Evolutionary conservation across 2,329 filamentous ascomycete genomes (phyloP).

Genomic region (Sporothrix protearum): DNA sequence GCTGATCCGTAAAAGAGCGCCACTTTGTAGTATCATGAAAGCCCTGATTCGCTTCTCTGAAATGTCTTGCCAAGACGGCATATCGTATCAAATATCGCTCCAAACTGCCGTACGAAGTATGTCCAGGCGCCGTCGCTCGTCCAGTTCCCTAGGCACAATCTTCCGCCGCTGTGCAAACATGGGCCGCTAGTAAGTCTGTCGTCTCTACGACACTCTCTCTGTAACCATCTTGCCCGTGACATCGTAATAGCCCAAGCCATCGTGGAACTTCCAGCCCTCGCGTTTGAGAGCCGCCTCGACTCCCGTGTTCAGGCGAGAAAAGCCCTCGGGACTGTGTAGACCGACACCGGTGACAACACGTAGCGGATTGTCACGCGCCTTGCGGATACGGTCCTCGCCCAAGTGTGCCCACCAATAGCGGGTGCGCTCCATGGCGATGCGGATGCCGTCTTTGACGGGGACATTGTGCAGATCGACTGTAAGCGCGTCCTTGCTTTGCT

Average conservation of each 20-base stretch:
- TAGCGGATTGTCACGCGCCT: slow-evolving; percentile 53
- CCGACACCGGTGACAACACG: slow-evolving; percentile 79
- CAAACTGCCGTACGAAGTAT: neutral
- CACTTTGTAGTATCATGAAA: slow-evolving; percentile 1
- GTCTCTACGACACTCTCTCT: neutral
- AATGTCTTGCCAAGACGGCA: neutral
- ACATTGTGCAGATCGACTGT: slow-evolving; percentile 85
- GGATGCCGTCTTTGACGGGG: slow-evolving; percentile 72
- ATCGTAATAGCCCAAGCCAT: slow-evolving; percentile 65
- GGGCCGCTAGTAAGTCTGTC: neutral
- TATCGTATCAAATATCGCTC: neutral
- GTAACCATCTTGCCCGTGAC: slow-evolving; percentile 55
- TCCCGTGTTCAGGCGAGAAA: slow-evolving; percentile 70
- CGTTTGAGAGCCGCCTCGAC: slow-evolving; percentile 71
- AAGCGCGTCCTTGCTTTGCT: slow-evolving; percentile 61
- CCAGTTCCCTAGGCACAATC: neutral
- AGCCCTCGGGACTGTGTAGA: slow-evolving; percentile 71
- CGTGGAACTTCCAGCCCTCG: slow-evolving; percentile 80
- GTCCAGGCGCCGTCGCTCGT: neutral
- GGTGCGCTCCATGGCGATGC: slow-evolving; percentile 68
- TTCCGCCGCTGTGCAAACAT: neutral
- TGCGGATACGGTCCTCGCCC: slow-evolving; percentile 58
- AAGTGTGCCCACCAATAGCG: slow-evolving; percentile 72
- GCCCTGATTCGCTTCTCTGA: neutral
- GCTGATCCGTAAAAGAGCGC: neutral